Base-by-base conservation (phyloP, 139 green algal species). In the Tetradesmus lagerheimii region DNA sequence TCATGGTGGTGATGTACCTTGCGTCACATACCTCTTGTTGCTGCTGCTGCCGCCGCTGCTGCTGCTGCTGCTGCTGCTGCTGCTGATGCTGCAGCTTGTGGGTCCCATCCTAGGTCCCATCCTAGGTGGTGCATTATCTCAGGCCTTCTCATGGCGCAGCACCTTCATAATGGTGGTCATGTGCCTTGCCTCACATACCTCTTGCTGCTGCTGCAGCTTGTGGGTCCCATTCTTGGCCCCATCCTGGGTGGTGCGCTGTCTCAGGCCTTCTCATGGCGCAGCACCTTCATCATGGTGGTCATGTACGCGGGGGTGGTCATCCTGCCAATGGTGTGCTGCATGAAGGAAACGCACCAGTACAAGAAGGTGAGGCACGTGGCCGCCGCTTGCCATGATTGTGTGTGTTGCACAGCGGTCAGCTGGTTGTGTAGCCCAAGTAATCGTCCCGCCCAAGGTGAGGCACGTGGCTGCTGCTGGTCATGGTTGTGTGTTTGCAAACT, bases 191-290 rank as follows among this genome's bases (percentile, higher is more conserved):
- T 11, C 62, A 6, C 4, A 34, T 75, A 3, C 62, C 15, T 11
- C 62, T 11, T 37, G 15, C 15, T 31, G 29, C 29, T 31, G 66
- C 66, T 76, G 66, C 66, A 71, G 57, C 75, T 81, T 39, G 75
- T 81, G 75, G 75, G 75, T 11, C 75, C 75, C 15, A 81, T 81
- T n/a, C 37, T 74, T 35, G 85, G 85, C 25, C 85, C 85, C 20
- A 27, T 89, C n/a, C 71, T 89, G 16, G 85, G 85, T 25, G 85
- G 85, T 74, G 85, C 41, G 15, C 45, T 89, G 71, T 74, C 74
- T 29, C 85, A 89, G 45, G 41, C 76, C 2, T 84, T 57, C n/a
- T 66, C 53, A 25, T 89, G 85, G 85, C 38, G 85, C 6, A 67
- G 62, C 43, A 84, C 71, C 31, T 89, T 89, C 41, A 83, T 89